phyloP scores from a whole-genome alignment of 1,139 yeast species.

The Suhomyces bribrorum region DNA sequence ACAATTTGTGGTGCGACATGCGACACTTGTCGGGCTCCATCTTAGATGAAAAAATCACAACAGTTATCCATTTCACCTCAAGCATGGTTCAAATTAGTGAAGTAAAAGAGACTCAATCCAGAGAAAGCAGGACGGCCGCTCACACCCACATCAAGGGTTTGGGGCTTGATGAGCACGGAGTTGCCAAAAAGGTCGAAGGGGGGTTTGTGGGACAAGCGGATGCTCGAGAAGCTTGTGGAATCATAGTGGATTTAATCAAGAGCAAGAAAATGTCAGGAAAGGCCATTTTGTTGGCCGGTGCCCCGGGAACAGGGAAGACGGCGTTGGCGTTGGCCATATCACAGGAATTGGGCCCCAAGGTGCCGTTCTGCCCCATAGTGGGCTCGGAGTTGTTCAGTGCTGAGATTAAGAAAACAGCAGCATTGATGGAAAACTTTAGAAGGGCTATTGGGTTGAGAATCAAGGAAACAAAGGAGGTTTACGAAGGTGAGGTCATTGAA shows the following conservation, averaged over 20 bases:
- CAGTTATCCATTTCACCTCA: constrained; percentile 1
- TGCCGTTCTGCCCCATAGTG: constrained; percentile 96
- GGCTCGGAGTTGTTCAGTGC: constrained; percentile 96
- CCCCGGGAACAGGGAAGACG: constrained; percentile 98
- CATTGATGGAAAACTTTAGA: constrained; percentile 95
- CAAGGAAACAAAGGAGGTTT: constrained; percentile 96
- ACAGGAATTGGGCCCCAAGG: constrained; percentile 97
- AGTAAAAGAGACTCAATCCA: constrained; percentile 59
- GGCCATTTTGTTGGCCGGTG: constrained; percentile 94
- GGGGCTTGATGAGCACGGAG: constrained; percentile 89
- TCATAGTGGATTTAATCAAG: constrained; percentile 89
- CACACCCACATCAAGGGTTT: constrained; percentile 96
- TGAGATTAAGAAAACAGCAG: constrained; percentile 96
- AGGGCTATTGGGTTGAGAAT: constrained; percentile 94
- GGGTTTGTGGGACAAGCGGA: constrained; percentile 94
- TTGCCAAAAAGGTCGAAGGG: constrained; percentile 82
- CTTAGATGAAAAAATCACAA: constrained; percentile 7
- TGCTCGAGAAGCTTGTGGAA: constrained; percentile 98
- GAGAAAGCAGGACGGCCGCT: constrained; percentile 87
- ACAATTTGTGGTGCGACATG: too few species aligned
- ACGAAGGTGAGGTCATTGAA: constrained; percentile 97
- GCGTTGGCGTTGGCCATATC: constrained; percentile 95
- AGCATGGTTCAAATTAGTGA: constrained; percentile 83
- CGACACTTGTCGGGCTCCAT: background rate
- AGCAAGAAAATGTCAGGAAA: constrained; percentile 93